Evolutionary conservation across 768 basidiomycete genomes (phyloP).

Genomic region (Hericium alpestre): DNA sequence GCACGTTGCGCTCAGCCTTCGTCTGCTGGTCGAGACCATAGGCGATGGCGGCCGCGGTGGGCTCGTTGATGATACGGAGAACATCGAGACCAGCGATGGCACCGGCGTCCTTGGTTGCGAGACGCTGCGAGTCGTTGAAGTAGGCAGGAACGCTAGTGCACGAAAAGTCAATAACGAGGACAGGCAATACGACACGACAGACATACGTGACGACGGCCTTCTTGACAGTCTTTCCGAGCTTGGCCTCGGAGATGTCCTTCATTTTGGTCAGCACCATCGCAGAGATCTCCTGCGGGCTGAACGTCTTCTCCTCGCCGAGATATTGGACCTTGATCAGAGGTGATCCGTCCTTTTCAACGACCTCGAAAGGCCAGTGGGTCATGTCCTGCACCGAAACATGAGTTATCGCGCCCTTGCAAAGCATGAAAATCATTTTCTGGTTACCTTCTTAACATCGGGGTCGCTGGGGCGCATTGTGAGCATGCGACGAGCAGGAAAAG

Average conservation of each 20-base stretch:
- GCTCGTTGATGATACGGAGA: conserved; percentile 99
- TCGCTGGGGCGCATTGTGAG: conserved; percentile 37
- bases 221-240: conserved; percentile 95
- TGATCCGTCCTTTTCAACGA: conserved; percentile 93
- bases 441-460: conserved; percentile 85
- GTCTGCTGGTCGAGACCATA: conserved; percentile 96
- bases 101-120: conserved; percentile 98
- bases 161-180: neutral
- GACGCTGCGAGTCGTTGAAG: conserved; percentile 99
- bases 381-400: conserved; percentile 54
- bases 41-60: conserved; percentile 97
- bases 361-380: conserved; percentile 95
- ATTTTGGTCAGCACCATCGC: conserved; percentile 99
- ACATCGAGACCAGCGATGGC: conserved; percentile 96
- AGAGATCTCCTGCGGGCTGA: conserved; percentile 98
- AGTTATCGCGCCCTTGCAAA: neutral
- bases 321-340: conserved; percentile 96
- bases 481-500: neutral
- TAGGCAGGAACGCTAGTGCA: conserved; percentile 72
- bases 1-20: conserved; percentile 92
- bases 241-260: conserved; percentile 99
- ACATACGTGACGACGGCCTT: conserved; percentile 89
- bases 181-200: conserved; percentile 18
- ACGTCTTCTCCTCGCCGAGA: conserved; percentile 88
- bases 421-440: neutral